A percentile compares a stretch with the other conserved stretches of the same genome.
Conservation (phyloP, 2,329 filamentous ascomycete genomes). For the Nemania diffusa region DNA sequence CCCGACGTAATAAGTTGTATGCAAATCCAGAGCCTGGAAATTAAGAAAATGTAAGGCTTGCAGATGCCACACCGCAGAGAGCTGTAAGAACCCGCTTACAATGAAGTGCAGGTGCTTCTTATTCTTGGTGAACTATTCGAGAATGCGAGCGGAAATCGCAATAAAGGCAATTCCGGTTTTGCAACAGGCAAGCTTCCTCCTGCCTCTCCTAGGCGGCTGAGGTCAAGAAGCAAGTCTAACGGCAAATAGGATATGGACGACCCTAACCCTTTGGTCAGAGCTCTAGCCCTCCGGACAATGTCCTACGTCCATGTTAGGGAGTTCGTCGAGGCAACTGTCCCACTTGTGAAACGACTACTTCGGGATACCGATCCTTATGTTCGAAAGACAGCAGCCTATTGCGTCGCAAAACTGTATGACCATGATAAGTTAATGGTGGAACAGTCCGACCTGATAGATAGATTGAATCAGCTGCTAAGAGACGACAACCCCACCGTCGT, state of each 20-base stretch:
- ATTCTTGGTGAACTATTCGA: constrained; percentile 95
- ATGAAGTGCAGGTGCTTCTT: constrained; percentile 82
- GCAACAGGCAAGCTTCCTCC: constrained; percentile 69
- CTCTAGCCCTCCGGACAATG: constrained; percentile 91
- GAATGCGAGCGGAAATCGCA: constrained; percentile 92
- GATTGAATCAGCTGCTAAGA: constrained; percentile 86
- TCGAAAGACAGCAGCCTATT: constrained; percentile 95
- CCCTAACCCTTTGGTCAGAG: constrained; percentile 88
- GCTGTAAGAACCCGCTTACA: constrained; percentile 30
- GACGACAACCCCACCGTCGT: constrained; percentile 99
- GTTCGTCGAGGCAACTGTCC: constrained; percentile 90
- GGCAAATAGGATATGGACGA: constrained; percentile 85
- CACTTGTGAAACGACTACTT: constrained; percentile 83
- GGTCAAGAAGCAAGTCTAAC: constrained; percentile 34
- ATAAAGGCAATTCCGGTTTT: constrained; percentile 91
- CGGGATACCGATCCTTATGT: constrained; percentile 94
- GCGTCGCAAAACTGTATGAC: constrained; percentile 97
- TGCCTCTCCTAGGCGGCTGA: background rate
- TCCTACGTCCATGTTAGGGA: constrained; percentile 97
- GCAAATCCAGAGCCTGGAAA: constrained; percentile 92
- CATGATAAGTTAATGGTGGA: constrained; percentile 93
- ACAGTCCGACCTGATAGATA: constrained; percentile 88
- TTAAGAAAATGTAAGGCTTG: constrained; percentile 92
- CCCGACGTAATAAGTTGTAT: constrained; percentile 96
- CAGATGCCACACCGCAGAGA: background rate